These are phyloP conservation scores for Lactarius pseudohatsudake DNA, from an alignment of 768 basidiomycete species.

Conservation along the genomic window DNA sequence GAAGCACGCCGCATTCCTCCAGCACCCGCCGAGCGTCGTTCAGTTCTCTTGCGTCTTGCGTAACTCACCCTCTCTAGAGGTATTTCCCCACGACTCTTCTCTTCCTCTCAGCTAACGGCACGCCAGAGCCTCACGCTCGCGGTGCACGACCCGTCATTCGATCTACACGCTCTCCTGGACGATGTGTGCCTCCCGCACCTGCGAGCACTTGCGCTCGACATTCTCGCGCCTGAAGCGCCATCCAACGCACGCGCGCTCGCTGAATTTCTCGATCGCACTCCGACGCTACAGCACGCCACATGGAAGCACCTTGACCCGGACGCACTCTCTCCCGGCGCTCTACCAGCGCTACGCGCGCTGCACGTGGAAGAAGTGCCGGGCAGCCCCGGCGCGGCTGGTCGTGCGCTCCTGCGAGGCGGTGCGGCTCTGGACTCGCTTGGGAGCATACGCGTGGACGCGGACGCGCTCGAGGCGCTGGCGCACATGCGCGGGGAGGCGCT, in stretches of 20 bases:
- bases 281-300: too few species aligned
- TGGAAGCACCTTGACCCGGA: background rate
- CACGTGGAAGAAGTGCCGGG: background rate
- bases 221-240: background rate
- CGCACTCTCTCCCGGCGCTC: background rate
- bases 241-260: slow-evolving; percentile 1
- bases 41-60: slow-evolving; percentile 10
- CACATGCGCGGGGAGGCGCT: background rate
- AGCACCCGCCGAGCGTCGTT: slow-evolving; percentile 9
- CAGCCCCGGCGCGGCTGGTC: background rate
- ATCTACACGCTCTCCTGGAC: background rate
- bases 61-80: slow-evolving; percentile 14
- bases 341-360: slow-evolving; percentile 28
- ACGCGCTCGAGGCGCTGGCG: background rate
- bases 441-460: background rate
- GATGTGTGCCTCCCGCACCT: slow-evolving; percentile 1
- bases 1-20: background rate
- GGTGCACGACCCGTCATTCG: slow-evolving; percentile 35
- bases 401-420: background rate
- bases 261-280: too few species aligned
- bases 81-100: background rate
- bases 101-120: background rate
- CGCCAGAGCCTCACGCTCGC: slow-evolving; percentile 30
- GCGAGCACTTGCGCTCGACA: background rate
- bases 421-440: background rate